Evolutionary conservation across 495 filamentous ascomycete species (phyloP).

Genomic region (Neurospora cerealis): DNA sequence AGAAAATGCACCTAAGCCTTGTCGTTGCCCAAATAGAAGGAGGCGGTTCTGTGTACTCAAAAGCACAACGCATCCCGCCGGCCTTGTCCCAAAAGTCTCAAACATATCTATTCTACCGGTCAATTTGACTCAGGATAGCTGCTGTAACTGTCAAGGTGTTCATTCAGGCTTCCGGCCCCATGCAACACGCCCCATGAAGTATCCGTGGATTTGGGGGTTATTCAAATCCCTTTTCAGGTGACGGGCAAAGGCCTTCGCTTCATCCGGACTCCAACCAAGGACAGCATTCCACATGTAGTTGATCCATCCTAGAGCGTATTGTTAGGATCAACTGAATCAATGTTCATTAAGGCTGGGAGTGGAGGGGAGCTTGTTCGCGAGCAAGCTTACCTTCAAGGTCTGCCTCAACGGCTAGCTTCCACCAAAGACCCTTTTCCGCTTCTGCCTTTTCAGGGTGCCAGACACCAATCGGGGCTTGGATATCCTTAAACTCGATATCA

Average conservation of each 20-base stretch:
- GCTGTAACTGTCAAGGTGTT: not conserved
- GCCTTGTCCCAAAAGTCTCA: not conserved
- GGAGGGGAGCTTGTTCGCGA: constrained; percentile 2
- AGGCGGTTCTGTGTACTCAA: not conserved
- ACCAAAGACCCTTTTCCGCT: constrained; percentile 32
- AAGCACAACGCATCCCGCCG: not conserved
- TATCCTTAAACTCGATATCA: constrained; percentile 31
- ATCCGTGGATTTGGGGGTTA: constrained; percentile 16
- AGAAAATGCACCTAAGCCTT: not conserved
- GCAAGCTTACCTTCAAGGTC: constrained; percentile 25
- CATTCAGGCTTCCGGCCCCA: constrained; percentile 24
- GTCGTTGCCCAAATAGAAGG: not conserved
- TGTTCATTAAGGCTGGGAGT: not conserved
- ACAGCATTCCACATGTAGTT: not conserved
- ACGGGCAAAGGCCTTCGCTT: constrained; percentile 25
- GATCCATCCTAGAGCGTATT: not conserved
- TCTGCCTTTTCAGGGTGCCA: not conserved
- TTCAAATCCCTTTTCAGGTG: constrained; percentile 24
- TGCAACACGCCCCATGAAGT: constrained; percentile 22
- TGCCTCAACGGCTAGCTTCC: constrained; percentile 17
- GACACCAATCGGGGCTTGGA: constrained; percentile 6
- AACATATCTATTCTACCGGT: not conserved
- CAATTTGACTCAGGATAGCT: not conserved
- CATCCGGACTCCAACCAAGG: constrained; percentile 24
- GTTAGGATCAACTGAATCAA: not conserved